Conservation (phyloP, 2,329 filamentous ascomycete species). For the Celoporthe dispersa region DNA sequence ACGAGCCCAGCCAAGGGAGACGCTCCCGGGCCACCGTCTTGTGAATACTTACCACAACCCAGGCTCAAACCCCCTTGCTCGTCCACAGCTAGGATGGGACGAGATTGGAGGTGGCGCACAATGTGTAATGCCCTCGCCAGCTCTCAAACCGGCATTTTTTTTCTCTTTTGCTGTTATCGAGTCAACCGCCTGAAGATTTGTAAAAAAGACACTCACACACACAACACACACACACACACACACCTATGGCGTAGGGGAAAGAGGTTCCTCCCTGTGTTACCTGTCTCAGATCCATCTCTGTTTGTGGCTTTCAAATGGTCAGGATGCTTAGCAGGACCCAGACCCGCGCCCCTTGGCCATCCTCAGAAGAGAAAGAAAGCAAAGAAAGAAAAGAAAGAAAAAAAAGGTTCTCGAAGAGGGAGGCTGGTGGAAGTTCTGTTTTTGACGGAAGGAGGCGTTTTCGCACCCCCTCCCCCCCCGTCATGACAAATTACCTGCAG, state of each 20-base stretch:
- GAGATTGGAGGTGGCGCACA: not conserved
- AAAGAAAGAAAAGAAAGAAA: no score
- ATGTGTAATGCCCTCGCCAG: not conserved
- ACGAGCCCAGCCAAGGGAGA: not conserved
- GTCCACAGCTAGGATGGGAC: not conserved
- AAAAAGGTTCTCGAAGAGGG: not conserved
- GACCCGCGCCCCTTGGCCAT: not conserved
- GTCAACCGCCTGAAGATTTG: not conserved
- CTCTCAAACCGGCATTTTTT: no score
- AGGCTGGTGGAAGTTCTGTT: no score
- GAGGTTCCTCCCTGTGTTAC: not conserved
- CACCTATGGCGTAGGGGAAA: not conserved
- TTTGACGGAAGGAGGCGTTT: no score
- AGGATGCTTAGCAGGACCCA: not conserved
- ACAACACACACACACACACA: no score
- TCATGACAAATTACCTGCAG: not conserved
- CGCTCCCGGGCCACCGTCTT: not conserved
- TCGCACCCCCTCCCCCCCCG: no score
- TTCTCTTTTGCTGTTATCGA: not conserved
- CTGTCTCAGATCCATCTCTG: not conserved
- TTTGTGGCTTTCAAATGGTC: slow-evolving; percentile 1
- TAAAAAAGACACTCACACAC: no score
- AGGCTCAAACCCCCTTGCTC: not conserved
- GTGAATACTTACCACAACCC: not conserved
- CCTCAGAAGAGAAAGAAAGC: not conserved